Percentiles rank a stretch among this genome's conserved stretches.
Evolutionary conservation across 73 alveolate genomes (phyloP).

Genomic region (Paramecium pentaurelia): DNA sequence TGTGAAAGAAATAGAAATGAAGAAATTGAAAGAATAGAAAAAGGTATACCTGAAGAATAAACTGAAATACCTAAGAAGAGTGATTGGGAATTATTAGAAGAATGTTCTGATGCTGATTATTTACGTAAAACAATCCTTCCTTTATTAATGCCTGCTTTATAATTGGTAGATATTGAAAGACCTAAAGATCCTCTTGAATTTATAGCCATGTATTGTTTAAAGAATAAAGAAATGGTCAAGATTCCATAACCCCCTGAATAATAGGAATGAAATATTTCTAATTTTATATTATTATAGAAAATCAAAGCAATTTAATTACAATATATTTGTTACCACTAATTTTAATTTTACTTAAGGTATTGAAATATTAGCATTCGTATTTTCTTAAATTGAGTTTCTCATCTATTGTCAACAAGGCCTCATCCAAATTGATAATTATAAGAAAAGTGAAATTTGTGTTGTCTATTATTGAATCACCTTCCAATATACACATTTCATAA

Average conservation of each 20-base stretch:
- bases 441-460: neutral
- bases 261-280: neutral
- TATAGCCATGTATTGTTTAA: constrained; percentile 79
- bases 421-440: neutral
- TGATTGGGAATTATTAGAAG: constrained; percentile 82
- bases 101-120: constrained; percentile 72
- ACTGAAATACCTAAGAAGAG: constrained; percentile 65
- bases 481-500: neutral
- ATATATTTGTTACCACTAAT: neutral
- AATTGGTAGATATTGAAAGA: constrained; percentile 80
- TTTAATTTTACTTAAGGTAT: neutral
- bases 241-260: constrained; percentile 68
- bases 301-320: neutral
- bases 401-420: neutral
- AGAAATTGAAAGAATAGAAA: constrained; percentile 79
- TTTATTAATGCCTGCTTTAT: constrained; percentile 69
- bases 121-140: constrained; percentile 82
- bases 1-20: constrained; percentile 89
- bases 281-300: neutral
- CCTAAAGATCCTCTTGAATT: constrained; percentile 84
- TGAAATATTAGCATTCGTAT: neutral
- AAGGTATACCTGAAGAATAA: constrained; percentile 71
- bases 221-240: constrained; percentile 75
- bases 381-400: neutral
- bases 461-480: neutral